Evolutionary conservation across 805 yeast species (phyloP).

Genomic region (Soucietia sequanensis): DNA sequence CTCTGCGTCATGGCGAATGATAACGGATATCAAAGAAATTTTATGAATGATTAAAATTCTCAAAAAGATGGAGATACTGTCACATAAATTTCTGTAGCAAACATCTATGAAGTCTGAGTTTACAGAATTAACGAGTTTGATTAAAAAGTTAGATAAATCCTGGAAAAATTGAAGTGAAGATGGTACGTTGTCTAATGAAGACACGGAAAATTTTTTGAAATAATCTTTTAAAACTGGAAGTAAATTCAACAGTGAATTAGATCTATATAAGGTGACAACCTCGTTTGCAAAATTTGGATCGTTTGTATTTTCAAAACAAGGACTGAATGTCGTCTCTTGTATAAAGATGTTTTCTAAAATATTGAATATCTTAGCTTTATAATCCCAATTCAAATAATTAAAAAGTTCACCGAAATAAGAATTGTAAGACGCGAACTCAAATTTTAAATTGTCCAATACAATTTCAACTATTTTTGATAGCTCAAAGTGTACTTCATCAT

Average conservation of each 20-base stretch:
- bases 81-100: conserved; percentile 10
- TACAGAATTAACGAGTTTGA: conserved; percentile 17
- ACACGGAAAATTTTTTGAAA: conserved; percentile 46
- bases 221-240: conserved; percentile 42
- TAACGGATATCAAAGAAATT: conserved; percentile 44
- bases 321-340: conserved; percentile 11
- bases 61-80: conserved; percentile 47
- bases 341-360: conserved; percentile 29
- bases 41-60: conserved; percentile 61
- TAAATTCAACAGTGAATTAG: conserved; percentile 16
- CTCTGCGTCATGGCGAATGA: conserved; percentile 36
- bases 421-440: conserved; percentile 26
- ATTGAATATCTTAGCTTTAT: conserved; percentile 22
- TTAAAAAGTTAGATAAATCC: conserved; percentile 18
- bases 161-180: conserved; percentile 20
- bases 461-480: conserved; percentile 12
- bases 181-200: conserved; percentile 21
- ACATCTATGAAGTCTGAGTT: conserved; percentile 7
- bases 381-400: conserved; percentile 28
- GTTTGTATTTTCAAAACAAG: conserved; percentile 3
- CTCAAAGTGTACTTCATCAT: conserved; percentile 8
- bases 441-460: conserved; percentile 19
- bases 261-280: conserved; percentile 2
- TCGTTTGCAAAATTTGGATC: conserved; percentile 1
- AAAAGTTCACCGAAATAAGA: conserved; percentile 43